Base-by-base conservation (phyloP, 1,284 basidiomycete genomes). In the Sporisorium graminicola region DNA sequence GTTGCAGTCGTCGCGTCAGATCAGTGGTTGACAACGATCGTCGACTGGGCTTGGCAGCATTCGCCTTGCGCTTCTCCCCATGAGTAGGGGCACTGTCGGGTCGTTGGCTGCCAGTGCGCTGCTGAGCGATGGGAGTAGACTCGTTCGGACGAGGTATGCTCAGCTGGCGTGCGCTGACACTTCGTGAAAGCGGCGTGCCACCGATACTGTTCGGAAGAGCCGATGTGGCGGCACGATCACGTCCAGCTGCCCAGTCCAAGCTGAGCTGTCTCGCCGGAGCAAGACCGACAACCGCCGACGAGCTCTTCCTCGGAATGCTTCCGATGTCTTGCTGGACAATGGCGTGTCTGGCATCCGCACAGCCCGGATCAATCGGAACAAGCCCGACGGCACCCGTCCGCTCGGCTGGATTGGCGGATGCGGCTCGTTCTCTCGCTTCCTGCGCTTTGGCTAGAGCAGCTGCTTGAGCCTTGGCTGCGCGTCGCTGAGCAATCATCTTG, bases 401-500 rank as follows among this genome's bases (percentile, higher is more conserved):
- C 43, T 56, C 54, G 4, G 20, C 5, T 4, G 43, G 31, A 20
- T 44, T 37, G 10, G 12, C 42, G 16, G 33, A 42, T 0, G 55
- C 27, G 24, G 53, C 53, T 40, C 50, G 43, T 33, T 68, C 52
- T 16, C 66, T 35, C 20, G 69, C 56, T 49, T 60, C 55, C 20
- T 62, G 69, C 33, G 72, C 58, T 44, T 62, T 61, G 12, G 58
- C 64, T 13, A 63, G 35, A 1, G 63, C 72, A 14, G 46, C 37
- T 5, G 79, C 76, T 40, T 77, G 69, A 9, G 65, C 66, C 37
- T 68, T 76, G 44, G 70, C 75, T 16, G 73, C 76, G n/a, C 81
- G 77, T 26, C 79, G 74, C 49, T 79, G 74, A 18, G 82, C 82
- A 20, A 83, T 74, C 31, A 76, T 60, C 20, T 81, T 78, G 43